A percentile compares a stretch with the other conserved stretches of the same genome.
These are phyloP conservation scores for Vaccinium darrowii DNA, from an alignment of 148 eudicot genomes.

Conservation along the genomic window DNA sequence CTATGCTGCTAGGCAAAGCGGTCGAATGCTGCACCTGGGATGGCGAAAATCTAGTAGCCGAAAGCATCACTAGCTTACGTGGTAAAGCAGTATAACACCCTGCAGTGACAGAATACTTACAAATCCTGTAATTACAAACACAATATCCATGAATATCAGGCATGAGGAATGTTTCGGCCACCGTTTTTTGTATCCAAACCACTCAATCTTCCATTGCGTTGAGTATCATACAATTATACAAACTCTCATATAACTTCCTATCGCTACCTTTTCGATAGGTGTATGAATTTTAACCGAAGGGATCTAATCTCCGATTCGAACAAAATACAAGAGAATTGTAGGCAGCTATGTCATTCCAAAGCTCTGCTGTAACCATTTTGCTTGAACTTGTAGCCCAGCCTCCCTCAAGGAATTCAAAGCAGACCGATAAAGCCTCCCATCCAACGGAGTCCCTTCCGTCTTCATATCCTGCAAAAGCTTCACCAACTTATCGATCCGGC, in stretches of 20 bases:
- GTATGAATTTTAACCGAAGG: background rate
- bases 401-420: conserved; percentile 78
- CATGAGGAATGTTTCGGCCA: background rate
- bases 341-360: background rate
- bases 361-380: conserved; percentile 60
- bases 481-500: conserved; percentile 63
- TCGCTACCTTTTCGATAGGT: background rate
- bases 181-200: background rate
- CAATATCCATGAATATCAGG: background rate
- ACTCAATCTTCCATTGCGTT: too few relatives aligned
- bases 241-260: background rate
- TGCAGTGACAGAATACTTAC: background rate
- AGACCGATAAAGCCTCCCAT: conserved; percentile 70
- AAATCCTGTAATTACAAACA: background rate
- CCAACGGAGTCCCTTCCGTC: conserved; percentile 54
- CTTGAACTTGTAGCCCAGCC: conserved; percentile 69
- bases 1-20: background rate
- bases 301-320: background rate
- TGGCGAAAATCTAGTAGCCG: too few relatives aligned
- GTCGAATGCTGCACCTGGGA: too few relatives aligned
- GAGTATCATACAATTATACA: background rate
- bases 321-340: background rate
- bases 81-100: background rate
- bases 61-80: too few relatives aligned
- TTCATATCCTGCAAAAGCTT: conserved; percentile 75